Evolutionary conservation across 768 basidiomycete genomes (phyloP).

Genomic region (Auriculariales sp.): DNA sequence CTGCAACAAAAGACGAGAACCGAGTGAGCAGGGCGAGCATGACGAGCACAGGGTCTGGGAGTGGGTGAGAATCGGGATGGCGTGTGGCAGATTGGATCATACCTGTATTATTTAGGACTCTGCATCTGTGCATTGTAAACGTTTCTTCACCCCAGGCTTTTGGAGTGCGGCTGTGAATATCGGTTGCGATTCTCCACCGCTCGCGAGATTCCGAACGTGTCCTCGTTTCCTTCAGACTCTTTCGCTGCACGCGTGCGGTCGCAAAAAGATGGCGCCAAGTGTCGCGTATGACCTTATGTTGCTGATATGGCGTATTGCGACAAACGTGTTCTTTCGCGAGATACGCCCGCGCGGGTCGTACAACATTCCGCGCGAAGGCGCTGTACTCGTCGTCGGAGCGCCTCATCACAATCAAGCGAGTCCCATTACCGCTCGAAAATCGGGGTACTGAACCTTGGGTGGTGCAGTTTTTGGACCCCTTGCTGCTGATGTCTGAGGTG

Average conservation of each 20-base stretch:
- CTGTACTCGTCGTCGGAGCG: slow-evolving; percentile 85
- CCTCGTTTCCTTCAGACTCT: neutral
- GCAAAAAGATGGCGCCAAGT: slow-evolving; percentile 8
- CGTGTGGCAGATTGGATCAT: too few relatives aligned
- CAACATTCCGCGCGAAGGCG: slow-evolving; percentile 82
- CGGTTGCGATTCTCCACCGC: neutral
- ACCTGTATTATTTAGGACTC: too few relatives aligned
- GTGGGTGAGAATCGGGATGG: too few relatives aligned
- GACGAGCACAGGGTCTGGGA: slow-evolving; percentile 25
- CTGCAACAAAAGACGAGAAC: neutral
- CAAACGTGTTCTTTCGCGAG: slow-evolving; percentile 93
- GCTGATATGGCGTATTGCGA: slow-evolving; percentile 60
- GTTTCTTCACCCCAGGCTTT: neutral
- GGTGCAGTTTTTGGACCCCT: slow-evolving; percentile 77
- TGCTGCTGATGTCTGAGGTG: slow-evolving; percentile 73
- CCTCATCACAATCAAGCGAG: slow-evolving; percentile 74
- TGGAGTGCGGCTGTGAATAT: neutral
- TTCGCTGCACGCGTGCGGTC: slow-evolving; percentile 8
- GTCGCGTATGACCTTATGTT: slow-evolving; percentile 58
- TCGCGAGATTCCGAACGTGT: too few relatives aligned
- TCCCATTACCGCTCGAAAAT: slow-evolving; percentile 4
- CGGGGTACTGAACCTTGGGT: neutral
- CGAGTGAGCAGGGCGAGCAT: slow-evolving; percentile 35
- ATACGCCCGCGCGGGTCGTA: slow-evolving; percentile 87
- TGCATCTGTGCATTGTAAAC: too few relatives aligned